phyloP scores from a whole-genome alignment of 306 rosid species.

The Lablab purpureus region DNA sequence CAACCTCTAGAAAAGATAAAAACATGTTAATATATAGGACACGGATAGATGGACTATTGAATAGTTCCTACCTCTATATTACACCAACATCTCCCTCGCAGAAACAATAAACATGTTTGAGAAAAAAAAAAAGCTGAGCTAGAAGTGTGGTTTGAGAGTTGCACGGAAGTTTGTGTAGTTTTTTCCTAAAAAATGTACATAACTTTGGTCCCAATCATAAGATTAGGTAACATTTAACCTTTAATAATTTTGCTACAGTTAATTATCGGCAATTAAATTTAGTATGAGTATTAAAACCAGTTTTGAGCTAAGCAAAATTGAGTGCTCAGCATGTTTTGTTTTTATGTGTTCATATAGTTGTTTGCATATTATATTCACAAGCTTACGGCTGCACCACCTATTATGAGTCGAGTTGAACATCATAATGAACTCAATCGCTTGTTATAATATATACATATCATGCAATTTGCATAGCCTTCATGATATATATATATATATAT shows the following conservation, averaged over 20 bases:
- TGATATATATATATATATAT: too few species aligned
- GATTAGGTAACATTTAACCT: not conserved
- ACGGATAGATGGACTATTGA: too few species aligned
- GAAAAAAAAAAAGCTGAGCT: too few species aligned
- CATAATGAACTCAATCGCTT: not conserved
- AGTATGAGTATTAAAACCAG: not conserved
- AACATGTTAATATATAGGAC: too few species aligned
- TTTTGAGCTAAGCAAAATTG: not conserved
- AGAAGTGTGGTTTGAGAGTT: too few species aligned
- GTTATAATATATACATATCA: not conserved
- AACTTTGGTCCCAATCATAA: not conserved
- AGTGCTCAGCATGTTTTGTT: not conserved
- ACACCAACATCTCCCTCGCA: too few species aligned
- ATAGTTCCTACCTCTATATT: too few species aligned
- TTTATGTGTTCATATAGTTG: not conserved
- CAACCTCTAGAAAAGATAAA: not conserved
- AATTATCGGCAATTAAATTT: not conserved
- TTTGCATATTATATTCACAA: not conserved
- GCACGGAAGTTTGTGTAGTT: too few species aligned
- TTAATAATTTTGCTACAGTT: not conserved
- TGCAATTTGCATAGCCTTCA: constrained; percentile 4
- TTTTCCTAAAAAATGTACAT: not conserved
- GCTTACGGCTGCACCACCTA: not conserved
- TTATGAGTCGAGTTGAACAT: not conserved
- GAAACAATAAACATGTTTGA: too few species aligned